Base-by-base conservation (phyloP, 306 rosid genomes). In the Cucurbita moschata region DNA sequence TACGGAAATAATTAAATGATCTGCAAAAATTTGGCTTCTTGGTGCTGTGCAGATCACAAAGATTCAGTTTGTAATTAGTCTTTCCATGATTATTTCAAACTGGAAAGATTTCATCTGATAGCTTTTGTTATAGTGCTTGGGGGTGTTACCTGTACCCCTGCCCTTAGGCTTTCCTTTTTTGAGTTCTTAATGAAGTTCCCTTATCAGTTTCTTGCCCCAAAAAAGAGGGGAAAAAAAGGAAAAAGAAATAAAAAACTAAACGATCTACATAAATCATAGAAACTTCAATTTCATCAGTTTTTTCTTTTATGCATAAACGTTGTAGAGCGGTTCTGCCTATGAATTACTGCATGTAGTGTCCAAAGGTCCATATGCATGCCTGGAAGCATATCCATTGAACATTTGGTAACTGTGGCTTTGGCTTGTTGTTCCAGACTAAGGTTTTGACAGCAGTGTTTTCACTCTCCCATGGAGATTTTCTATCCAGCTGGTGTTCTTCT, bases 401-500 rank as follows among this genome's bases (percentile, higher is more conserved):
- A 75, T 65, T 74, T 8, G 76, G 60, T 88, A 80, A 81, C 77
- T 40, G 10, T 69, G 62, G 77, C 68, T 69, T 84, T 81, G 85
- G 76, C 78, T 38, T 89, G 82, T 80, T 75, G 79, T 81, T 88
- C 75, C 96, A 93, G 98, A 84, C 96, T 65, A 83, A 85, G 86
- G 90, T 93, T 82, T 79, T 93, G 87, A 73, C 98, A 53, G 98
- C 96, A 77, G 81, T 93, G 76, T 85, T 93, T 87, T 85, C 87
- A 15, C 97, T 88, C 50, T 77, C 90, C 54, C 97, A 86, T 82
- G 89, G 92, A 73, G 98, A 90, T 59, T 93, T 93, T 83, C 60
- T 90, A 76, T 83, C 96, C 72, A 80, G 81, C 78, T 90, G 98
- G 98, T 93, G 98, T 83, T 93, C 97, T n/a, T 90, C 98, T 50